Evolutionary conservation across 305 asterid genomes (phyloP).

Genomic region (Fraxinus latifolia): DNA sequence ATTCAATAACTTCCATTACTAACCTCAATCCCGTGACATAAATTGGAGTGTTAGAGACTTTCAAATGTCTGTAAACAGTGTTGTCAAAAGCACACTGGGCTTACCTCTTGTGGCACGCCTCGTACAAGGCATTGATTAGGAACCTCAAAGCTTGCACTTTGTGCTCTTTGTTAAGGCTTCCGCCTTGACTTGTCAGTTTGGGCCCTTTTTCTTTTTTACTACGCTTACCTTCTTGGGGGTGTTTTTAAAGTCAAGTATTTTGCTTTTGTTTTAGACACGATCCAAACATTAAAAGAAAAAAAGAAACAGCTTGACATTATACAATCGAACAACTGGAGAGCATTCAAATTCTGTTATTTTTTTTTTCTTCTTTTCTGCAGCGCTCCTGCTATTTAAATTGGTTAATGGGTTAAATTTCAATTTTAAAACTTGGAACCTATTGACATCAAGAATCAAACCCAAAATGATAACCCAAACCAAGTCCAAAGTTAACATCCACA

Average conservation of each 20-base stretch:
- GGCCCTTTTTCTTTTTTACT: not conserved
- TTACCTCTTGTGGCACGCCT: not conserved
- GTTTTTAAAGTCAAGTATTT: not conserved
- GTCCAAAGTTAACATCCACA: not conserved
- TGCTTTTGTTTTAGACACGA: not conserved
- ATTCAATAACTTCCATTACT: not conserved
- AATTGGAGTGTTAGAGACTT: slow-evolving; percentile 8
- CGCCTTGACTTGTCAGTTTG: not conserved
- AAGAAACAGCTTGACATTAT: not conserved
- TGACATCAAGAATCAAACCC: not conserved
- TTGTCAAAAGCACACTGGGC: not conserved
- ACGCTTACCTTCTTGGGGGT: not conserved
- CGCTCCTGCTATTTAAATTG: not conserved
- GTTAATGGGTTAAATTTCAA: not conserved
- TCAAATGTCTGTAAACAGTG: not conserved
- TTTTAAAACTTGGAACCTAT: not conserved
- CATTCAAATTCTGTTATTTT: not conserved
- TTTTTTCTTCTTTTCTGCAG: not conserved
- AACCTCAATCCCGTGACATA: slow-evolving; percentile 18
- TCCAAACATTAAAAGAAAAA: not conserved
- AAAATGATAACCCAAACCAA: not conserved
- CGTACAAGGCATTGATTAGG: not conserved
- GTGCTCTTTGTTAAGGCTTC: not conserved
- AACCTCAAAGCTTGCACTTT: not conserved
- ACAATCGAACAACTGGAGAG: not conserved